phyloP scores from a whole-genome alignment of 1,284 basidiomycete genomes.

The Ganoderma boninense region DNA sequence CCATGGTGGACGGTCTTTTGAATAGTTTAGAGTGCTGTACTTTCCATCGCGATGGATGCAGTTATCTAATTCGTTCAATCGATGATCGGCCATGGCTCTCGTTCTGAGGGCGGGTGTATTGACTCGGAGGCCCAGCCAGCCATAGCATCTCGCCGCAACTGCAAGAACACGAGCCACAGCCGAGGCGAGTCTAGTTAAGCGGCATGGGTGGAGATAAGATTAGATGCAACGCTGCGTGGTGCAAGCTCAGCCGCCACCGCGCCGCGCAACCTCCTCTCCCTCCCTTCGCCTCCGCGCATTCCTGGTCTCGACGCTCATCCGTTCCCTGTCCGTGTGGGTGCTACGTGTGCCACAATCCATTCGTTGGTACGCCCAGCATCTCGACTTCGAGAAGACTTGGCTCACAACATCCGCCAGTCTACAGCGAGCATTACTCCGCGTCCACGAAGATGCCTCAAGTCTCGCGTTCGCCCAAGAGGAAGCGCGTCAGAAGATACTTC shows the following conservation, averaged over 20 bases:
- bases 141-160: too few species aligned
- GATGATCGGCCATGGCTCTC: background rate
- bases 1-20: background rate
- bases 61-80: background rate
- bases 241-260: background rate
- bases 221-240: background rate
- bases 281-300: background rate
- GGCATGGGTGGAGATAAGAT: background rate
- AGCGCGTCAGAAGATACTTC: constrained; percentile 39
- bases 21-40: too few species aligned
- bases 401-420: background rate
- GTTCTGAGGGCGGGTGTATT: background rate
- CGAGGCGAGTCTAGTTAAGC: background rate
- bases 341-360: background rate
- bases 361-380: background rate
- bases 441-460: constrained; percentile 31
- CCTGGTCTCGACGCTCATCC: background rate
- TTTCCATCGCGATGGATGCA: background rate
- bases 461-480: constrained; percentile 40
- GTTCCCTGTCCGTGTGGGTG: background rate
- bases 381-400: background rate
- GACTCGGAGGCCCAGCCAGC: background rate
- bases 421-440: background rate
- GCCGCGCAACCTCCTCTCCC: background rate
- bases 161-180: background rate